Evolutionary conservation across 164 flowering plant species (phyloP), one percentile per base, ranked within the genome.

Genomic region (Hamamelis virginiana): DNA sequence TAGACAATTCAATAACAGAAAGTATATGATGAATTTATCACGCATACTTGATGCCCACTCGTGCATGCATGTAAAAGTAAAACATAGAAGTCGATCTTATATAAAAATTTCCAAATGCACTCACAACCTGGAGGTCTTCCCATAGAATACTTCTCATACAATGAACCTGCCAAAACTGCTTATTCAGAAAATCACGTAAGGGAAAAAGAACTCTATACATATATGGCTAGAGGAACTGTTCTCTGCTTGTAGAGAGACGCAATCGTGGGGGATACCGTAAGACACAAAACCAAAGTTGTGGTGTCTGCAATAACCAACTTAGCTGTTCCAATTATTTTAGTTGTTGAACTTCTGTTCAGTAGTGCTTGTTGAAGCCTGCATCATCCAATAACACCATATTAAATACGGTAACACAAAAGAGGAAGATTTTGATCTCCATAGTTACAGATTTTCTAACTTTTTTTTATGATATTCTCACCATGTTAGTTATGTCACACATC

Each of bases 361-460:
- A 13, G 78, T 74, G 81, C 91, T 87, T 61, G 92, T 80, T 51
- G 91, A 80, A 53, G 83, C 96, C 96, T 91, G 90, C 78, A 73
- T 28, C 0, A 69, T 73, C 45, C 66, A 72, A 52, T 21, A 26
- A 69, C 12, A 68, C 47, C 25, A 52, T 48, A 53, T 46, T 21
- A 58, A 18, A 68, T 47, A 8, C 43, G 22, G 23, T 8, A 27
- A 43, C 50, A 64, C 11, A 38, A 65, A 48, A 47, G 59, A 51
- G 19, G 58, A 38, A 26, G 18, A 68, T 15, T 68, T 41, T 38
- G 48, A 2, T 25, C 50, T 38, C 16, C 10, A 9, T 4, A 2
- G 9, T 0, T 6, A 38, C 16, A 16, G 15, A 28, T 28, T 27
- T 50, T 50, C 11, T 12, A 0, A 11, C 11, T 6, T 59, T 33